Evolutionary conservation across 2,329 filamentous ascomycete genomes (phyloP), one percentile per base, ranked within the genome.

Genomic region (Nigrospora sphaerica): DNA sequence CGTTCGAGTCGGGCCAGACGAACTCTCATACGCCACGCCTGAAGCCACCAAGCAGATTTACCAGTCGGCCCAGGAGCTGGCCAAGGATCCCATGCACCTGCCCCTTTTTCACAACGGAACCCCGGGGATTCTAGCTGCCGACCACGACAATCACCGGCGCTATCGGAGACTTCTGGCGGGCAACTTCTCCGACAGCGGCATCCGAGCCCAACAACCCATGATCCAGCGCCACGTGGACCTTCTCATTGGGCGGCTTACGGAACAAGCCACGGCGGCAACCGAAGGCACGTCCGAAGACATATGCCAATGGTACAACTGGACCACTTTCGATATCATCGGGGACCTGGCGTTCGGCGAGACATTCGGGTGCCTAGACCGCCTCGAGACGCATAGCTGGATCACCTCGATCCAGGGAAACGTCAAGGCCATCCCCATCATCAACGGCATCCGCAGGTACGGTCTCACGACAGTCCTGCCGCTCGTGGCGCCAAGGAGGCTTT

Each of bases 1-100:
- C 7, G 66, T 73, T 6, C 65, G 70, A 3, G 53, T 69, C 38
- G 56, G 57, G 4, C 69, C 69, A 0, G 57, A 66, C 44, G 67
- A 71, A 48, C 58, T 73, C 9, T 64, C 65, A 4, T 72, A 63
- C 47, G 57, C 57, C 32, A 39, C 63, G 63, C 47, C 62, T 3
- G 53, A 57, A 19, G 63, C 64, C 11, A 66, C 62, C 60, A 57
- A 56, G 42, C 63, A 66, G 12, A 56, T 59, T 42, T 54, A 53
- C 37, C 52, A 57, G 37, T 48, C 51, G 3, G 39, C 45, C 10
- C 52, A 53, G 12, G 52, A 52, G 16, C 42, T 37, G 10, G 44
- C 41, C 13, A 60, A 62, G 47, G 48, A 60, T 11, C 44, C 51
- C n/a, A 63, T 63, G 51, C 55, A 47, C 32, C 47, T 52, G 4